Base-by-base conservation (phyloP, 441 rosid species). In the Aleurites moluccanus region DNA sequence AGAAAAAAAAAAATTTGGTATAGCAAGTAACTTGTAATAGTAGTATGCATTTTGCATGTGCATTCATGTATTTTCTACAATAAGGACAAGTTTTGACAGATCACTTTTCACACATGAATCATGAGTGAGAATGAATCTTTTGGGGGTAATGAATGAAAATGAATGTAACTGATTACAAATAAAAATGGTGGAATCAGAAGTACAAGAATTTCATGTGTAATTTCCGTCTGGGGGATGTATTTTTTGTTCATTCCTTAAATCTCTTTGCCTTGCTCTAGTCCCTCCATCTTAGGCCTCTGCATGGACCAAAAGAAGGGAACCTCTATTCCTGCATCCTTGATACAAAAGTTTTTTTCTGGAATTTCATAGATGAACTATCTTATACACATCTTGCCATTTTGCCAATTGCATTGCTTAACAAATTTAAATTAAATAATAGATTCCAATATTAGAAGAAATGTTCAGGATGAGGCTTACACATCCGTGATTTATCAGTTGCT, bases 1-100 rank as follows among this genome's bases (percentile, higher is more conserved):
- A 70, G 20, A 50, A 21, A 14, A 50, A 27, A 3, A 33, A n/a
- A n/a, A n/a, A n/a, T n/a, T n/a, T n/a, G n/a, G n/a, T n/a, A n/a
- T n/a, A n/a, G 9, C 10, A 53, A 10, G 6, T 18, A 53, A 47
- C 59, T 30, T 9, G n/a, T 20, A 27, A 7, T 25, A n/a, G 5
- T 16, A 56, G 47, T 49, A n/a, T 40, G 71, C 56, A 62, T 69
- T 44, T 63, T 45, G 67, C 83, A 78, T 80, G 83, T 83, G 81
- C 79, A 69, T 15, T 59, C 50, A 44, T 49, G 77, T 77, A 44
- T 44, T 55, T 45, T 73, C 76, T 35, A 38, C 66, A 77, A 70
- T 61, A 35, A 40, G 64, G 77, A 70, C 78, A 82, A 82, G 55
- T 61, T 27, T 72, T 73, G 3, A 59, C 78, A 73, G 61, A 25